A percentile compares a stretch with the other conserved stretches of the same genome.
These are phyloP conservation scores for Tephrocybe sp. DNA, from an alignment of 768 basidiomycete genomes.

Conservation along the genomic window DNA sequence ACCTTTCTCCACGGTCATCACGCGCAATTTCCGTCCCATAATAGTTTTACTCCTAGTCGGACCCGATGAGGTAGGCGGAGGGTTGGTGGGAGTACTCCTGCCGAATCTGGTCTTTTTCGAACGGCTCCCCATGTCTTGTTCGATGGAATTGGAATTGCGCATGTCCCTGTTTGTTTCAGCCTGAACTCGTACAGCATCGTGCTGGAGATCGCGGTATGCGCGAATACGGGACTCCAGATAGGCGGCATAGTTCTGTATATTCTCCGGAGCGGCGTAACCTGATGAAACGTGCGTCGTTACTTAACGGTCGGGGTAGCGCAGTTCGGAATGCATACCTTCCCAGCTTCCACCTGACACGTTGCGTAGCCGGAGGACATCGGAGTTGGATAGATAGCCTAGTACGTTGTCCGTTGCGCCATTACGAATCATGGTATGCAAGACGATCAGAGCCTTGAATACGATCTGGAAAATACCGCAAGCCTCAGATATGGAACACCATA, in stretches of 20 bases:
- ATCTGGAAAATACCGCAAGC: slow-evolving; percentile 49
- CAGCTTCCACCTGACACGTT: slow-evolving; percentile 82
- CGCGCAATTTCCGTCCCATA: slow-evolving; percentile 79
- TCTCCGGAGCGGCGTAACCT: slow-evolving; percentile 88
- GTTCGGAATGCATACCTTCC: slow-evolving; percentile 64
- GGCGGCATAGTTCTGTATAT: slow-evolving; percentile 80
- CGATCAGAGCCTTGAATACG: slow-evolving; percentile 97
- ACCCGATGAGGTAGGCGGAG: slow-evolving; percentile 25
- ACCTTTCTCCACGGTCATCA: slow-evolving; percentile 96
- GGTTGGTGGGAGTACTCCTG: slow-evolving; percentile 23
- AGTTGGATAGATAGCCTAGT: slow-evolving; percentile 76
- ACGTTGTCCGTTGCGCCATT: slow-evolving; percentile 96
- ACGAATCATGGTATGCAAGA: slow-evolving; percentile 94
- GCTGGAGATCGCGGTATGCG: slow-evolving; percentile 87
- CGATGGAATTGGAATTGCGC: slow-evolving; percentile 62
- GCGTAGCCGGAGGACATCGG: slow-evolving; percentile 77
- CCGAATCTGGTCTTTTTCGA: slow-evolving; percentile 21
- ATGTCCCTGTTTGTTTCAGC: slow-evolving; percentile 89
- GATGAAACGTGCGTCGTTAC: slow-evolving; percentile 10
- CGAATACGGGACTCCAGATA: slow-evolving; percentile 90
- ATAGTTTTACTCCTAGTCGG: slow-evolving; percentile 73
- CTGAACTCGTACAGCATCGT: slow-evolving; percentile 93
- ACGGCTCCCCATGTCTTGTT: slow-evolving; percentile 48
- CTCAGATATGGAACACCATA: slow-evolving; percentile 3
- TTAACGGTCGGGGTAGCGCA: not conserved